Percentiles rank a stretch among this genome's conserved stretches.
Evolutionary conservation across 73 alveolate genomes (phyloP).

Genomic region (Tetrahymena elliotti): DNA sequence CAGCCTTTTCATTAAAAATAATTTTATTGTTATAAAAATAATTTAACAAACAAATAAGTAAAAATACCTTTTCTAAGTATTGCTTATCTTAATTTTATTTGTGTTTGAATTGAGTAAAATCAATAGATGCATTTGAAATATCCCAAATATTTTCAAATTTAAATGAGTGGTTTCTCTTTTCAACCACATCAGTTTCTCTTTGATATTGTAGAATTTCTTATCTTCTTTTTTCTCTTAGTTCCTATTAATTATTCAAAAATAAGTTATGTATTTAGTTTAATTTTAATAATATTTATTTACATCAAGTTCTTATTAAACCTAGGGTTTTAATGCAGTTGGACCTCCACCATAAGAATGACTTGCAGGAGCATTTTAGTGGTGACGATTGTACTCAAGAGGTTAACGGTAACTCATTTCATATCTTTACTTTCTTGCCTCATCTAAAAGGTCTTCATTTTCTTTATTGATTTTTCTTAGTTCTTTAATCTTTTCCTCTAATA

Average conservation of each 20-base stretch:
- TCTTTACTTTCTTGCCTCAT: not conserved
- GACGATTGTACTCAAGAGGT: constrained; percentile 9
- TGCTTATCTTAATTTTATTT: not conserved
- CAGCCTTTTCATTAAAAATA: not conserved
- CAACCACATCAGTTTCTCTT: constrained; percentile 2
- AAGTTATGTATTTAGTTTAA: too few species aligned
- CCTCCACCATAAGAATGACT: not conserved
- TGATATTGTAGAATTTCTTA: constrained; percentile 17
- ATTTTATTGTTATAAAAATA: too few species aligned
- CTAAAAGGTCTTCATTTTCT: not conserved
- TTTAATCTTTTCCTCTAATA: constrained; percentile 8
- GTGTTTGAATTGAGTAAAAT: not conserved
- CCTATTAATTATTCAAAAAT: constrained; percentile 3
- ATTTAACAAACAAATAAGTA: not conserved
- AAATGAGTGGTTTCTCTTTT: not conserved
- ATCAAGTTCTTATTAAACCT: not conserved
- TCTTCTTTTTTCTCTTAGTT: constrained; percentile 21
- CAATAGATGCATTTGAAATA: constrained; percentile 16
- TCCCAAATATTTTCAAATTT: constrained; percentile 45
- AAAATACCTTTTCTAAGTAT: not conserved
- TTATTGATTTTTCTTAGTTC: constrained; percentile 8
- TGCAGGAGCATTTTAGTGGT: not conserved
- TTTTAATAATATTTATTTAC: too few species aligned
- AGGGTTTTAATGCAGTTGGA: not conserved
- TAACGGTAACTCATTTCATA: not conserved